A percentile compares a stretch with the other conserved stretches of the same genome.
These are phyloP conservation scores for Aspergillus fumigatus DNA, from an alignment of 2,329 filamentous ascomycete genomes.

Conservation along the genomic window DNA sequence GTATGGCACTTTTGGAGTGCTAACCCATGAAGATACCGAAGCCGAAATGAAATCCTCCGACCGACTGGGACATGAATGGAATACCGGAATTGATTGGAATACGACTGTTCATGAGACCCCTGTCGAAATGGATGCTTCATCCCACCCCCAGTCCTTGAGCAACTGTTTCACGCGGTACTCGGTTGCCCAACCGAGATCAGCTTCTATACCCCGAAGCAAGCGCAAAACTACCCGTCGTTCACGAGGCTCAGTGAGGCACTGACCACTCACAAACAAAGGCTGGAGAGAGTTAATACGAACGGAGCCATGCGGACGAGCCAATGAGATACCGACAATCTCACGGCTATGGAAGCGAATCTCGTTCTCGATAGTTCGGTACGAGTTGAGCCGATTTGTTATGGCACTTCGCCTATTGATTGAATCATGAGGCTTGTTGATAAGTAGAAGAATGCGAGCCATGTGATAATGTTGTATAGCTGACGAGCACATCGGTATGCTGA, in stretches of 20 bases:
- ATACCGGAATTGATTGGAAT: neutral
- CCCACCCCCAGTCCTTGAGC: conserved; percentile 37
- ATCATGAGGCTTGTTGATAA: conserved; percentile 41
- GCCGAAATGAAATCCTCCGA: neutral
- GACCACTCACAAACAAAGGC: conserved; percentile 59
- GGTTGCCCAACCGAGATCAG: conserved; percentile 62
- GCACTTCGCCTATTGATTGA: conserved; percentile 47
- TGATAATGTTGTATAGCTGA: conserved; percentile 53
- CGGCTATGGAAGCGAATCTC: conserved; percentile 55
- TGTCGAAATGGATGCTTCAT: conserved; percentile 11
- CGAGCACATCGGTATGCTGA: conserved; percentile 61
- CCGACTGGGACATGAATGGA: neutral
- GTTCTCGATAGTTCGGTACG: conserved; percentile 54
- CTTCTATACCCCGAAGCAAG: conserved; percentile 55
- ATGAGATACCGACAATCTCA: conserved; percentile 59
- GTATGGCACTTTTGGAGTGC: neutral
- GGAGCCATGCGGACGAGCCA: conserved; percentile 54
- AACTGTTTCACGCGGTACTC: conserved; percentile 57
- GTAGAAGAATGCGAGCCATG: conserved; percentile 40
- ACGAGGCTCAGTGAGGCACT: conserved; percentile 51
- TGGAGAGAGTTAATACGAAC: conserved; percentile 59
- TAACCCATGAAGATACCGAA: neutral
- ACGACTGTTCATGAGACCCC: neutral
- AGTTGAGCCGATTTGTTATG: conserved; percentile 51
- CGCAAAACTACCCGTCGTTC: conserved; percentile 54